Evolutionary conservation across 2,329 filamentous ascomycete genomes (phyloP), one percentile per base, ranked within the genome.

Genomic region (Venturia pyrina): DNA sequence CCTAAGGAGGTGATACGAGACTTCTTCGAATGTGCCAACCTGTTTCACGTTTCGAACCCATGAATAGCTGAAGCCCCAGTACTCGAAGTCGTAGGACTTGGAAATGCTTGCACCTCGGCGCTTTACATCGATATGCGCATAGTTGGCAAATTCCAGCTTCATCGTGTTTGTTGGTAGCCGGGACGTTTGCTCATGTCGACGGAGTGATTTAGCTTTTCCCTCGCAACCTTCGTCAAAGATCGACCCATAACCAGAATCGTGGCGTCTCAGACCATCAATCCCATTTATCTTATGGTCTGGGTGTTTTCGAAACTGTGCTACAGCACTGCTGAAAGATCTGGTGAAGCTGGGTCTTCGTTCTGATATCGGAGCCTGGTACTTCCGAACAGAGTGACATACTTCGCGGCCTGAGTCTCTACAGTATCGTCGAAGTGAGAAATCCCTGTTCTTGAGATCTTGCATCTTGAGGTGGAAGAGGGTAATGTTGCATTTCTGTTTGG

Each of bases 121-220:
- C 70, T 85, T 87, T 63, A 99, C 79, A 69, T 96, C 90, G 50
- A 98, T 87, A 71, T 95, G 91, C 1, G 93, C 93, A 75, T 99
- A 99, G 79, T 98, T 99, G 70, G 91, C 96, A 75, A 97, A 99
- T 75, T 98, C 93, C 43, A 99, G 84, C 77, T 92, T 90, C 75
- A 93, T 89, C 44, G 84, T 88, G 75, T 96, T 91, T 66, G 88
- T 90, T 21, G 90, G 85, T 57, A 37, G 37, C 1, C 28, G 40
- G 7, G 61, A 34, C 13, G 13, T 28, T n/a, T 53, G 66, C 48
- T 37, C 59, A 3, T 1, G 32, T 60, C 41, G 48, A 4, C 32
- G 53, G 2, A 2, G 53, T 32, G 44, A 6, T 21, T 6, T 13
- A 7, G 13, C 11, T 40, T 56, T 17, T 34, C 46, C 48, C 7